Conservation (phyloP, 2,329 filamentous ascomycete species). For the Fusarium dimerum region DNA sequence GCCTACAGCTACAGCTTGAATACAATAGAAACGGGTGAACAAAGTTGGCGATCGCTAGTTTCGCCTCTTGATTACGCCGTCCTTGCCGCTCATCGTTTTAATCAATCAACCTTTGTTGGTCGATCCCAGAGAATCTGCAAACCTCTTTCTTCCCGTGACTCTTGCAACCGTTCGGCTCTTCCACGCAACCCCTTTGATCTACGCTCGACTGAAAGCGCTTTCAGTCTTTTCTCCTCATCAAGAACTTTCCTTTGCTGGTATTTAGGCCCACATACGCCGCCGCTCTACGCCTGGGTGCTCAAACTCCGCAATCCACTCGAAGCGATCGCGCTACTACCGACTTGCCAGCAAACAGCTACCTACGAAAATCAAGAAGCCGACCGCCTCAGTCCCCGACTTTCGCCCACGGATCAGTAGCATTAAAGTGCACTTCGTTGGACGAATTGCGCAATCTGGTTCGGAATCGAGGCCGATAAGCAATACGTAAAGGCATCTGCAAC, state of each 20-base stretch:
- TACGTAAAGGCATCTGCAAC: too few relatives aligned
- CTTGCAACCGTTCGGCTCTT: background rate
- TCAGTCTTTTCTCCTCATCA: background rate
- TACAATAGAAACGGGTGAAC: background rate
- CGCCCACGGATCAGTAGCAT: too few relatives aligned
- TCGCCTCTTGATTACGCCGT: background rate
- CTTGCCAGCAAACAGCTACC: too few relatives aligned
- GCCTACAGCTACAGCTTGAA: background rate
- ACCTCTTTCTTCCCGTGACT: background rate
- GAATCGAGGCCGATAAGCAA: too few relatives aligned
- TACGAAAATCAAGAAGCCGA: too few relatives aligned
- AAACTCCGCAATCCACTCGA: background rate
- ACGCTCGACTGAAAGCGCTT: background rate
- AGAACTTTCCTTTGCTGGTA: background rate
- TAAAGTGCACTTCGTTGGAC: too few relatives aligned
- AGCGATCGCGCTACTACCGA: background rate
- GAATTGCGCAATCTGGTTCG: too few relatives aligned
- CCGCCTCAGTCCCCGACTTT: too few relatives aligned
- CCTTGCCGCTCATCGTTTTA: background rate
- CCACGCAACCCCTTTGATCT: background rate
- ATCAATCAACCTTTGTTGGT: background rate
- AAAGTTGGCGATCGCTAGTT: background rate
- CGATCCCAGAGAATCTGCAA: background rate
- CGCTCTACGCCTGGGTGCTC: background rate
- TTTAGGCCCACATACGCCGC: background rate